These are phyloP conservation scores for Lepidium didymum DNA, from an alignment of 345 rosid species.

Conservation along the genomic window DNA sequence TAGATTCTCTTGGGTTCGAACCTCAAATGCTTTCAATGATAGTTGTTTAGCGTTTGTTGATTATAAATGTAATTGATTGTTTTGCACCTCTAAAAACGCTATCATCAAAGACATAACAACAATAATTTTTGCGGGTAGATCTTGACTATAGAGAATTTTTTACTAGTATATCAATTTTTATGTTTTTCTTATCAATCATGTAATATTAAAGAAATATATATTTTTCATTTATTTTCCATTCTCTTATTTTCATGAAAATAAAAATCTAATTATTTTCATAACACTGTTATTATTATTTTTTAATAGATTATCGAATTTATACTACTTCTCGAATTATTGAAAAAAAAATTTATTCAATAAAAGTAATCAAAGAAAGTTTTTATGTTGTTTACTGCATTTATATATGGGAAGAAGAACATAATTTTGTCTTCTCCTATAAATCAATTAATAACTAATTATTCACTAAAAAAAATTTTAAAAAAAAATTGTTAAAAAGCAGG, in stretches of 20 bases:
- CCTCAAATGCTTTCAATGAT: too few species aligned
- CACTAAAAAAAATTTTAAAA: background rate
- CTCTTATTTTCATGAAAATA: background rate
- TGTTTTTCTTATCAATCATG: background rate
- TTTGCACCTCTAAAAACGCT: too few species aligned
- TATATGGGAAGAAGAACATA: too few species aligned
- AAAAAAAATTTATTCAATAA: too few species aligned
- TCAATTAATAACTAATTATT: background rate
- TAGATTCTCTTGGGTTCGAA: too few species aligned
- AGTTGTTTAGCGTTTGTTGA: too few species aligned
- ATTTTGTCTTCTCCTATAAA: background rate
- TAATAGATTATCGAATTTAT: background rate
- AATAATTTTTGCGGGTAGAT: too few species aligned
- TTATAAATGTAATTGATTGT: too few species aligned
- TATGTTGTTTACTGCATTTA: background rate
- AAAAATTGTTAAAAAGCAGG: background rate
- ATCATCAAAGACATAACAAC: too few species aligned
- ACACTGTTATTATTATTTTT: background rate
- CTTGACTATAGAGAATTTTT: too few species aligned
- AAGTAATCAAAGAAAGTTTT: background rate
- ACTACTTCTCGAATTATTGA: background rate
- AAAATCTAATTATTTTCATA: background rate
- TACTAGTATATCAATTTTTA: background rate
- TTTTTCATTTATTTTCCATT: background rate
- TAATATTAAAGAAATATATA: too few species aligned